Base-by-base conservation (phyloP, 164 flowering plant genomes). In the Cinnamomum micranthum region DNA sequence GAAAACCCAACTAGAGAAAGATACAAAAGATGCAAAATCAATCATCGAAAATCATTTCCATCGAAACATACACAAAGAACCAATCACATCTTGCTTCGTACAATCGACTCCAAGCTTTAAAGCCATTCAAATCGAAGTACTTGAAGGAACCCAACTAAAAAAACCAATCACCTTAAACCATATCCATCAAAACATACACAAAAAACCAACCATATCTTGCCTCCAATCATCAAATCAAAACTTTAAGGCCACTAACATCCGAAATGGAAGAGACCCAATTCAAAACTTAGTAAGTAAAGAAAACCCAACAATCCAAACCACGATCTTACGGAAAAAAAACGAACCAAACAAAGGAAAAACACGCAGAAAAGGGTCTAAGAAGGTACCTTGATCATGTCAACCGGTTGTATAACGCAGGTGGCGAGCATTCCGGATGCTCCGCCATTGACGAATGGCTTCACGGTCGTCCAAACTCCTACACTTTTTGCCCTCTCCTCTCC, bases 361-460 rank as follows among this genome's bases (percentile, higher is more conserved):
- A 22, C 50, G 20, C 23, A 62, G 7, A n/a, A n/a, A 35, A 24
- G 0, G 35, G 35, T 31, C 35, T 31, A 31, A 31, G 23, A 66
- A 12, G 9, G 50, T 2, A 82, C 89, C 87, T 87, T 87, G 74
- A 87, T 80, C 90, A 87, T 87, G 50, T 87, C 88, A 69, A 87
- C 79, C n/a, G 90, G 90, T 68, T 87, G 90, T 77, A 87, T 87
- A 75, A 86, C 88, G 77, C 88, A 86, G 71, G 90, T 87, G 14
- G 90, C 88, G 22, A 87, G 85, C 90, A 87, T 87, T 24, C 90
- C 90, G n/a, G 90, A 82, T 2, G 81, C 75, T 28, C 90, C 90
- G 19, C 90, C 87, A 72, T 87, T 87, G 28, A 80, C 82, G 78
- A 87, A 87, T 7, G 90, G 88, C 79, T 83, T 87, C 9, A 85